Percentiles rank a stretch among this genome's conserved stretches.
These are phyloP conservation scores for Fusarium sp. DNA, from an alignment of 2,329 filamentous ascomycete genomes.

Conservation along the genomic window DNA sequence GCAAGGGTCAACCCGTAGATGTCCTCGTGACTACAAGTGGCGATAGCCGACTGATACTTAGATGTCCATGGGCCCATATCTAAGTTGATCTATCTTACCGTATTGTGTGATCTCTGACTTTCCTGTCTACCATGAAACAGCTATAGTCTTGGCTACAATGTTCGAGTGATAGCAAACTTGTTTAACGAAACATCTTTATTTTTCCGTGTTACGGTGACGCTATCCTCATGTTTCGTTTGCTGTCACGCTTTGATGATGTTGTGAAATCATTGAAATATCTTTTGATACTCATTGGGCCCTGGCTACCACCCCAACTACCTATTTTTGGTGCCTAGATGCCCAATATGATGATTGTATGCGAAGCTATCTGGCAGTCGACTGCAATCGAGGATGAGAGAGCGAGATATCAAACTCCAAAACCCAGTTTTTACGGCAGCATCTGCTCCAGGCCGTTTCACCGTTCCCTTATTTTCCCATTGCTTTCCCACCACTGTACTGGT, in stretches of 20 bases:
- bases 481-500: not conserved
- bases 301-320: not conserved
- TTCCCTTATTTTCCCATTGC: not conserved
- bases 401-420: conserved; percentile 7
- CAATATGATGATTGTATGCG: not conserved
- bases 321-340: not conserved
- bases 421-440: conserved; percentile 2
- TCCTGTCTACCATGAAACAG: conserved; percentile 20
- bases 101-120: not conserved
- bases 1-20: not conserved
- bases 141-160: conserved; percentile 16
- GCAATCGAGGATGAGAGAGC: not conserved
- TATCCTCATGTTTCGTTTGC: not conserved
- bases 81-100: not conserved
- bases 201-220: not conserved
- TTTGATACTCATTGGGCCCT: conserved; percentile 1
- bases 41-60: not conserved
- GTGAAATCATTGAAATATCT: not conserved
- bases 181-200: not conserved
- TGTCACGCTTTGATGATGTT: not conserved
- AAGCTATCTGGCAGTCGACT: not conserved
- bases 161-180: not conserved
- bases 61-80: conserved; percentile 14
- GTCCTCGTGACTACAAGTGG: conserved; percentile 1
- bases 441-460: conserved; percentile 1